These are phyloP conservation scores for Oxyria digyna DNA, from an alignment of 148 eudicot genomes.

Conservation along the genomic window DNA sequence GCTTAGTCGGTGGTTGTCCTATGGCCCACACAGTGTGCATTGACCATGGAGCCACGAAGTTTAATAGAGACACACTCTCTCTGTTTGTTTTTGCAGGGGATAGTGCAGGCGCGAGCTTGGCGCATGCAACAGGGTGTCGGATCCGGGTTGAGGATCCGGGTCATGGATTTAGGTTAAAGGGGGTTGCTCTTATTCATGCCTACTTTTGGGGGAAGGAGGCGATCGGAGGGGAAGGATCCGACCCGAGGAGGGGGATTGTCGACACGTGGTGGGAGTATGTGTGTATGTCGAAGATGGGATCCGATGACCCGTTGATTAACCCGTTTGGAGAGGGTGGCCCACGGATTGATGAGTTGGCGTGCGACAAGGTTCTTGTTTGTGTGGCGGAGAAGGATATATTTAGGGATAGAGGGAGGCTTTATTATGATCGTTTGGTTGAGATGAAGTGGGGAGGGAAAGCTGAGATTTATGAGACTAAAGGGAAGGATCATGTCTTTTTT, in stretches of 20 bases:
- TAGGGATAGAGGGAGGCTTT: slow-evolving; percentile 4
- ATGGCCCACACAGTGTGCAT: too few species aligned
- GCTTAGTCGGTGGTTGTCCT: too few species aligned
- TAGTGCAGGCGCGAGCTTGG: slow-evolving; percentile 1
- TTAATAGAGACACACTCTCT: too few species aligned
- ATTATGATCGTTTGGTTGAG: not conserved
- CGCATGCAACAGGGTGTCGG: not conserved
- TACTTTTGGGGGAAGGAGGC: slow-evolving; percentile 6
- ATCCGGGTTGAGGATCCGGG: not conserved
- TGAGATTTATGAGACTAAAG: not conserved
- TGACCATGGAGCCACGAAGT: too few species aligned
- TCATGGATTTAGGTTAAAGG: not conserved
- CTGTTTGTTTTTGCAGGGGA: too few species aligned
- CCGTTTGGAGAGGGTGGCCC: slow-evolving; percentile 5
- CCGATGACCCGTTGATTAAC: slow-evolving; percentile 3
- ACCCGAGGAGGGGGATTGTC: not conserved
- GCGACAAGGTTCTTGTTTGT: not conserved
- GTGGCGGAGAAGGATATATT: slow-evolving; percentile 8
- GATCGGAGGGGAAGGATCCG: not conserved
- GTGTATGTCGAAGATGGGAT: not conserved
- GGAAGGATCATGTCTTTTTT: not conserved
- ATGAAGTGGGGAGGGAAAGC: not conserved
- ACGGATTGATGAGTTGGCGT: not conserved
- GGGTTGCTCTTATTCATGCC: not conserved
- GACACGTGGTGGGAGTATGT: slow-evolving; percentile 11